Evolutionary conservation across 192 early-diverging fungal genomes (phyloP).

Genomic region (Coemansia sp.): DNA sequence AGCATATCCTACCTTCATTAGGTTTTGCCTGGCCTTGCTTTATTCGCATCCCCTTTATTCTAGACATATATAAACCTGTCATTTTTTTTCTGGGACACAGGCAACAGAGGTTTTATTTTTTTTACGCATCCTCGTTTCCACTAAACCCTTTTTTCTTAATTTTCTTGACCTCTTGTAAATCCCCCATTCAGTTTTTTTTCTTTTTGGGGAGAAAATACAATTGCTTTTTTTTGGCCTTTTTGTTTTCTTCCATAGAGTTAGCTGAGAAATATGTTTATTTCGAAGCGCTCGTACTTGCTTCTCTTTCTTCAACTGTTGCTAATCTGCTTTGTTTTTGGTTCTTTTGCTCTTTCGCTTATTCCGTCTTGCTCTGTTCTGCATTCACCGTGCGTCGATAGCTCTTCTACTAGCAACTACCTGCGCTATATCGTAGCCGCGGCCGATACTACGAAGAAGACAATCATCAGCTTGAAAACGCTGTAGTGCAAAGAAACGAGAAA

Average conservation of each 20-base stretch:
- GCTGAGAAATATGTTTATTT: neutral
- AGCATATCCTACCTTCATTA: no score
- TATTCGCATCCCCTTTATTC: neutral
- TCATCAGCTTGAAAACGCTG: neutral
- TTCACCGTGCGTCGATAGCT: neutral
- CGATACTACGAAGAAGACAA: neutral
- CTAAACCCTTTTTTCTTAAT: slow-evolving; percentile 9
- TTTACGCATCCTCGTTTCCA: neutral
- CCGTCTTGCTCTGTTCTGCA: neutral
- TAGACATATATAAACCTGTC: neutral
- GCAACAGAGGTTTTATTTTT: neutral
- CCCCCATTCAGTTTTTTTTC: slow-evolving; percentile 9
- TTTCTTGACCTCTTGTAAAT: slow-evolving; percentile 9
- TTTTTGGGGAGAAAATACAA: slow-evolving; percentile 8
- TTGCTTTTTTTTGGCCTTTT: neutral
- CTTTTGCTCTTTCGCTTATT: neutral
- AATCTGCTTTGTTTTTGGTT: neutral
- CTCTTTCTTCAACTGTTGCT: neutral
- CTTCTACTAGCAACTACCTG: neutral
- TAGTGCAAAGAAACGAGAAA: slow-evolving; percentile 3
- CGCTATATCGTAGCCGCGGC: neutral
- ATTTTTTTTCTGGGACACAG: slow-evolving; percentile 1
- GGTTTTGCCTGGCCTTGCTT: neutral
- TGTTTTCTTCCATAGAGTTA: neutral
- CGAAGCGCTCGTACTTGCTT: neutral